These are phyloP conservation scores for Ballota nigra DNA, from an alignment of 257 asterid species.

Conservation along the genomic window DNA sequence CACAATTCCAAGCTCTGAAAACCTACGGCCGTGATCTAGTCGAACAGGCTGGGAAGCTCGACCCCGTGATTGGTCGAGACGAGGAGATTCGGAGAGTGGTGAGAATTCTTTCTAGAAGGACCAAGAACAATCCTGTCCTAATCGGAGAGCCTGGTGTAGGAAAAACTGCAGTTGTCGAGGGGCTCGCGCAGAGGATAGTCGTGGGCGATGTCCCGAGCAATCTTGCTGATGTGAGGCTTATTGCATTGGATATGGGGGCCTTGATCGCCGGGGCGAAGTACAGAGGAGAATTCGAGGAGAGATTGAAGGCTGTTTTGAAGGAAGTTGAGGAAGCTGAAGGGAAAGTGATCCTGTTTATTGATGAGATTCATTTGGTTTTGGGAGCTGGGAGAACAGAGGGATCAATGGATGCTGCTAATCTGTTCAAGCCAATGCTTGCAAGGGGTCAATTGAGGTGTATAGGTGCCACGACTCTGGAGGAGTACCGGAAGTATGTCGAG, in stretches of 20 bases:
- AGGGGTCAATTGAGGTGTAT: conserved; percentile 70
- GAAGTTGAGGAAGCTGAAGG: conserved; percentile 82
- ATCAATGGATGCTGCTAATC: conserved; percentile 72
- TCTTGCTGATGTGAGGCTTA: conserved; percentile 68
- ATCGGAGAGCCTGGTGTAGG: conserved; percentile 82
- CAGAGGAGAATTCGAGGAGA: conserved; percentile 75
- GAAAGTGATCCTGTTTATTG: conserved; percentile 62
- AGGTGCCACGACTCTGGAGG: conserved; percentile 68
- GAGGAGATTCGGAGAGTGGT: conserved; percentile 66
- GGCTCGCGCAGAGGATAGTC: conserved; percentile 69
- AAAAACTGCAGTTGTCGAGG: conserved; percentile 72
- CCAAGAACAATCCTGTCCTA: conserved; percentile 69
- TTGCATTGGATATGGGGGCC: conserved; percentile 76
- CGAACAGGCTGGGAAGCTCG: conserved; percentile 73
- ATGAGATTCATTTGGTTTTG: conserved; percentile 63
- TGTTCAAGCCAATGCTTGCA: conserved; percentile 81
- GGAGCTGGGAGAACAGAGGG: conserved; percentile 79
- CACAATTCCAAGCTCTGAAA: conserved; percentile 53
- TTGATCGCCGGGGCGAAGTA: conserved; percentile 71
- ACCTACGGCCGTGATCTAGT: conserved; percentile 73
- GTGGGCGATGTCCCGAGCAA: conserved; percentile 62
- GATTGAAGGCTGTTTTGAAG: conserved; percentile 62
- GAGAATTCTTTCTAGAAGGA: conserved; percentile 62
- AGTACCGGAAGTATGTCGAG: conserved; percentile 68
- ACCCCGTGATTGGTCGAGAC: conserved; percentile 70